Evolutionary conservation across 306 rosid genomes (phyloP).

Genomic region (Pyrus betulifolia): DNA sequence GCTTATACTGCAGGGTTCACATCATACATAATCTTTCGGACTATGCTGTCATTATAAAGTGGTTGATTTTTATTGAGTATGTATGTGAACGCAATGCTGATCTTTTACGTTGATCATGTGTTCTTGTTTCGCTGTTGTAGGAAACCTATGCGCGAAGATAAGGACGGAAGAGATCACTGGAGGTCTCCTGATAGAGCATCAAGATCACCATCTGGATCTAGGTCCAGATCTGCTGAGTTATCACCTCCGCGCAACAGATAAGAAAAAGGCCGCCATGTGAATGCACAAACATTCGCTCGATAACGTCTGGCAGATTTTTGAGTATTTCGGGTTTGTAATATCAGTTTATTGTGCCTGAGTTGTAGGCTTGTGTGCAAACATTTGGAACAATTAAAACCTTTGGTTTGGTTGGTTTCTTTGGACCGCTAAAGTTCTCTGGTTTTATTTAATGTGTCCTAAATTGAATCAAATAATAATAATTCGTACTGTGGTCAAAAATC

Average conservation of each 20-base stretch:
- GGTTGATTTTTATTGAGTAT: not conserved
- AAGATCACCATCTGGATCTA: constrained; percentile 79
- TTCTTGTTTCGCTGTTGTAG: constrained; percentile 26
- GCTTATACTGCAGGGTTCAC: not conserved
- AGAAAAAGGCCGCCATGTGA: not conserved
- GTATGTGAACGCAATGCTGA: not conserved
- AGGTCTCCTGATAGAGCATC: constrained; percentile 58
- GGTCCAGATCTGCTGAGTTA: constrained; percentile 63
- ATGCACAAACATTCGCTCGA: not conserved
- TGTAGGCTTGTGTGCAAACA: constrained; percentile 16
- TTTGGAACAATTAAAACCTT: not conserved
- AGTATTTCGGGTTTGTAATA: not conserved
- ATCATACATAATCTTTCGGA: not conserved
- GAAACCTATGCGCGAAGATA: constrained; percentile 55
- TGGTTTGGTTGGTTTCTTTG: not conserved
- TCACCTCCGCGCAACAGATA: constrained; percentile 69
- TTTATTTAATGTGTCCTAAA: not conserved
- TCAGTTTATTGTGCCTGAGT: constrained; percentile 11
- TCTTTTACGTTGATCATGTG: not conserved
- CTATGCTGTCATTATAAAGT: not conserved
- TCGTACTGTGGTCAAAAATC: not conserved
- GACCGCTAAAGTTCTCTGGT: not conserved
- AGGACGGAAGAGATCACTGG: constrained; percentile 61
- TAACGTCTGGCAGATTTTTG: not conserved
- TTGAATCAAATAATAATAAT: not conserved